Percentiles rank a stretch among this genome's conserved stretches.
Conservation (phyloP, 1,284 basidiomycete genomes). For the Malassezia sp. region DNA sequence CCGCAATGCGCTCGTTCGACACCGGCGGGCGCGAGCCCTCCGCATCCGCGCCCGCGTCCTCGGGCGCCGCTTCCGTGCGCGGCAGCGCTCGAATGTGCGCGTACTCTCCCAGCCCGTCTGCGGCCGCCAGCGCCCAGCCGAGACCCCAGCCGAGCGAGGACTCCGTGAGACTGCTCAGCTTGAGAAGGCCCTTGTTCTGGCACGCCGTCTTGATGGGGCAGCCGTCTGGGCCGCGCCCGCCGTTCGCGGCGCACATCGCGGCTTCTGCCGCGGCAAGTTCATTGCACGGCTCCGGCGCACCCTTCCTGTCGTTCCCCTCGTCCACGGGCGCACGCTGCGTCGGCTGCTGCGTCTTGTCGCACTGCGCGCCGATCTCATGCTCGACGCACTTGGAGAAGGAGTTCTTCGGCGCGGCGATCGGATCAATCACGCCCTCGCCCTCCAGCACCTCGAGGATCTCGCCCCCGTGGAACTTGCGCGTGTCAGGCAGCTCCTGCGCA, state of each 20-base stretch:
- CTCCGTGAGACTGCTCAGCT: constrained; percentile 31
- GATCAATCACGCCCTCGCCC: neutral
- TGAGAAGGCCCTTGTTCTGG: constrained; percentile 22
- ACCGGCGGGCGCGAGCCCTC: constrained; percentile 3
- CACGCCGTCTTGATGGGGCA: constrained; percentile 12
- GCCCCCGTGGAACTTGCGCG: neutral
- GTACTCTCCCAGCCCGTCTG: constrained; percentile 19
- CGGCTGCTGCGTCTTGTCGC: no score
- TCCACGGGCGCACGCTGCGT: neutral
- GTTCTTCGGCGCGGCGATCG: neutral
- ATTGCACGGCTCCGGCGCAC: no score
- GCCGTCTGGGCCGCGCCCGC: no score
- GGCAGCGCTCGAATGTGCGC: neutral
- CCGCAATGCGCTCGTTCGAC: constrained; percentile 30
- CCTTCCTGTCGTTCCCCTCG: neutral
- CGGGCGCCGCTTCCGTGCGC: constrained; percentile 14
- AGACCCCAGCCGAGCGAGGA: constrained; percentile 41
- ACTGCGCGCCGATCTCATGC: neutral
- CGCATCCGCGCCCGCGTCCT: no score
- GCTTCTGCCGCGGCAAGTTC: no score
- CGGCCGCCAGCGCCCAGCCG: constrained; percentile 40
- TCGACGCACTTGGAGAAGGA: neutral
- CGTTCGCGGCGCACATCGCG: no score
- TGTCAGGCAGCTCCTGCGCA: neutral
- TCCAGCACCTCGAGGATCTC: neutral